A percentile compares a stretch with the other conserved stretches of the same genome.
Evolutionary conservation across 2,329 filamentous ascomycete species (phyloP).

Genomic region (Westerdykella sp.): DNA sequence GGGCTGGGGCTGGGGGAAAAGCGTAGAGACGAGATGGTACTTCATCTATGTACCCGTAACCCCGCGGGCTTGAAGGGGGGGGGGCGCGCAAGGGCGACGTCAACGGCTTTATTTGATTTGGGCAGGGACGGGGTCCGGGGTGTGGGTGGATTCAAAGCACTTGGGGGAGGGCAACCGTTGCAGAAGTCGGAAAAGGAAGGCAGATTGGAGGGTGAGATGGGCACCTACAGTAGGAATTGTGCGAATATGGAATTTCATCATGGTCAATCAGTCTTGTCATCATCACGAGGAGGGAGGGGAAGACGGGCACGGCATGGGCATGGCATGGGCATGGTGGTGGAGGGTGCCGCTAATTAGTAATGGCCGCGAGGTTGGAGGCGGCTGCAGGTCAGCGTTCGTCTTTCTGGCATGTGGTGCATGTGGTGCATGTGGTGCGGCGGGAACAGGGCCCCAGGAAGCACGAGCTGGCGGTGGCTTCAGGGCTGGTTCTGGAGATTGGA

Average conservation of each 20-base stretch:
- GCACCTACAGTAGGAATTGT: not conserved
- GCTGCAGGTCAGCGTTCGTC: not conserved
- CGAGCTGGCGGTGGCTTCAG: not conserved
- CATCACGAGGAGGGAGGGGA: not conserved
- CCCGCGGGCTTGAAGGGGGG: slow-evolving; percentile 20
- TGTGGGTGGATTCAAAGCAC: slow-evolving; percentile 8
- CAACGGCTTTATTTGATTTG: slow-evolving; percentile 15
- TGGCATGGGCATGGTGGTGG: no score
- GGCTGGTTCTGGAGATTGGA: not conserved
- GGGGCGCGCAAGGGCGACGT: no score
- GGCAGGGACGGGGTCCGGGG: slow-evolving; percentile 19
- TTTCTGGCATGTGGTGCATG: not conserved
- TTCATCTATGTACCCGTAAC: slow-evolving; percentile 34
- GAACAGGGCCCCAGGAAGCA: not conserved
- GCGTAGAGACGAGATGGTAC: slow-evolving; percentile 9
- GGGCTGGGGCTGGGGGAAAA: no score
- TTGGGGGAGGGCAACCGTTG: slow-evolving; percentile 8
- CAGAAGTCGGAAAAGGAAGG: slow-evolving; percentile 16
- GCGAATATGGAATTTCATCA: no score
- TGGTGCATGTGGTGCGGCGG: not conserved
- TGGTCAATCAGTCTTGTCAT: not conserved
- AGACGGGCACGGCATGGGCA: not conserved
- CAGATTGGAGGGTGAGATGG: not conserved
- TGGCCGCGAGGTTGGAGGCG: no score
- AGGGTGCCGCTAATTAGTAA: no score